Base-by-base conservation (phyloP, 768 basidiomycete genomes). In the Tephrocybe sp. region DNA sequence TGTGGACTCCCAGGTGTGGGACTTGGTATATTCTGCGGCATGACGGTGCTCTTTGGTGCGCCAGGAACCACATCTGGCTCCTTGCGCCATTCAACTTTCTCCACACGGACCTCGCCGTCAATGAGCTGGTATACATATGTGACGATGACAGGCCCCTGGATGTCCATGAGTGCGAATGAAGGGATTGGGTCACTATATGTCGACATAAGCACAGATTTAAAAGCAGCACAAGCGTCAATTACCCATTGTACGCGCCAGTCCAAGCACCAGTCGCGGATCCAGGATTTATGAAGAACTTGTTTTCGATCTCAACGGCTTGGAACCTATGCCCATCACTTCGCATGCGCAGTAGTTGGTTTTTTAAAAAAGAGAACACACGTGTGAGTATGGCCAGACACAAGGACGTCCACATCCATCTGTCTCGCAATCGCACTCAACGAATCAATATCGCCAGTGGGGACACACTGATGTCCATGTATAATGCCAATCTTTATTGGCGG, bases 341-440 rank as follows among this genome's bases (percentile, higher is more conserved):
- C 40, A 46, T 26, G 9, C 40, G 51, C 7, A 20, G n/a, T 7
- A 5, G 2, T 38, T 4, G 19, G 17, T 11, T 30, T 11, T 10
- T 16, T 10, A 13, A 22, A 20, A 43, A 9, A 49, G 22, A 14
- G 13, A 42, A 69, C 89, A 65, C 62, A 96, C 95, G 83, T 84
- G 68, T 98, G 95, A 0, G 97, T 98, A 61, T 93, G 93, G 0
- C 97, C 97, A 2, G 87, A 91, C 17, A 98, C 72, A 32, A 98
- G 75, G 0, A 99, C 92, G 62, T 99, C 97, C 3, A 98, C 97
- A 65, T 98, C 96, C 90, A 99, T 92, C 70, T 95, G 92, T 33
- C 96, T 73, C 13, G 95, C 93, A 48, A 95, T 81, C 3, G 90
- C 79, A 46, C 83, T 85, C 38, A 98, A 76, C n/a, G 90, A 85